Evolutionary conservation across 768 basidiomycete species (phyloP), one percentile per base, ranked within the genome.

Genomic region (Panellus pusillus): DNA sequence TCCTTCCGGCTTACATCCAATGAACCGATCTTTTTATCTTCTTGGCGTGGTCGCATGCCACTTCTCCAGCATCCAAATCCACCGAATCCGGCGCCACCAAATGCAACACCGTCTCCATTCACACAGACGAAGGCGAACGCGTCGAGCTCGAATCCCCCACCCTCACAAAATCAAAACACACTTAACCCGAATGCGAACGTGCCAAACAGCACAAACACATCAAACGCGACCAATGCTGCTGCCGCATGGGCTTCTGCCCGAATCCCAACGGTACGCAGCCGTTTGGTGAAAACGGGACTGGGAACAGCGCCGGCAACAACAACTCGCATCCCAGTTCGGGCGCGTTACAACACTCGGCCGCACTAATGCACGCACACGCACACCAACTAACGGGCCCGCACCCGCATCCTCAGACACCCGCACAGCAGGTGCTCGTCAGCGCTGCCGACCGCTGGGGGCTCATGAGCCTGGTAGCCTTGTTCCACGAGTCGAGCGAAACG

Each of bases 401-500:
- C 41, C 50, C 43, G 68, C 79, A 58, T 68, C 72, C 91, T 55
- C 89, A 91, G 68, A 92, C 91, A 40, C 93, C 95, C 2, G 92
- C 93, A 41, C 91, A 97, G 68, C 95, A 98, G 71, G 83, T 98
- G 14, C 80, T 97, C 38, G 83, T 91, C 61, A 90, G 87, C 57
- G 92, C 95, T 2, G 95, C 95, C 37, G 95, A 98, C 71, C 81
- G 93, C 66, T 98, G 94, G 93, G 95, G 95, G 4, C 76, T 98
- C 14, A 67, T 94, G 43, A 92, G 90, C 14, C 73, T 98, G 49
- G 74, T 98, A 52, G 84, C 89, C 42, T 81, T 91, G 77, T 90
- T 96, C 70, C 91, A 91, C 75, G 89, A 82, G 59, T 86, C 89
- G 42, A 66, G 77, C 52, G 91, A 94, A 66, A 76, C 86, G 47